Conservation (phyloP, 179 eudicot genomes). For the Beta macrorhiza region DNA sequence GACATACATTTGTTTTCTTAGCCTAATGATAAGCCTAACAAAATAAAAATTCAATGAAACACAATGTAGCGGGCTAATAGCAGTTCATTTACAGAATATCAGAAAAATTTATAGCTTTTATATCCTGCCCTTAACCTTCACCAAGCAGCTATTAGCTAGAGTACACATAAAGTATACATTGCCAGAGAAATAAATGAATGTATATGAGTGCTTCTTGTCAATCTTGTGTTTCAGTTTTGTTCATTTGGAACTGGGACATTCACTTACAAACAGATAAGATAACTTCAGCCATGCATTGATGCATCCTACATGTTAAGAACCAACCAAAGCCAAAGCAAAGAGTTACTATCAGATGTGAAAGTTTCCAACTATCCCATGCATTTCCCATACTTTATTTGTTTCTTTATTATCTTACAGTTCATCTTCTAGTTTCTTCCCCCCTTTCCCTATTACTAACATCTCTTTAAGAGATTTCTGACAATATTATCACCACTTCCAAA, state of each 20-base stretch:
- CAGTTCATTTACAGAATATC: too few relatives aligned
- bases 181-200: neutral
- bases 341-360: constrained; percentile 12
- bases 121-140: constrained; percentile 4
- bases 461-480: constrained; percentile 31
- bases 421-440: constrained; percentile 26
- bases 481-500: constrained; percentile 8
- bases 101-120: neutral
- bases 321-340: constrained; percentile 17
- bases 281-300: constrained; percentile 4
- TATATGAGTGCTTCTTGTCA: neutral
- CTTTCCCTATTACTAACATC: constrained; percentile 15
- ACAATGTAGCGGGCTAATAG: too few relatives aligned
- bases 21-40: too few relatives aligned
- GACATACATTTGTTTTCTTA: too few relatives aligned
- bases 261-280: constrained; percentile 10
- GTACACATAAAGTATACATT: neutral
- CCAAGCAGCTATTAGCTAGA: too few relatives aligned
- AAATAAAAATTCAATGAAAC: too few relatives aligned
- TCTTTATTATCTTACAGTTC: constrained; percentile 5
- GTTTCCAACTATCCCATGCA: constrained; percentile 4
- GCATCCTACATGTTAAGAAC: neutral
- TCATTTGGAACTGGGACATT: neutral
- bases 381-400: constrained; percentile 12
- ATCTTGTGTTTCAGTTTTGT: neutral